Evolutionary conservation across 2,329 filamentous ascomycete genomes (phyloP).

Genomic region (Diaporthe sp.): DNA sequence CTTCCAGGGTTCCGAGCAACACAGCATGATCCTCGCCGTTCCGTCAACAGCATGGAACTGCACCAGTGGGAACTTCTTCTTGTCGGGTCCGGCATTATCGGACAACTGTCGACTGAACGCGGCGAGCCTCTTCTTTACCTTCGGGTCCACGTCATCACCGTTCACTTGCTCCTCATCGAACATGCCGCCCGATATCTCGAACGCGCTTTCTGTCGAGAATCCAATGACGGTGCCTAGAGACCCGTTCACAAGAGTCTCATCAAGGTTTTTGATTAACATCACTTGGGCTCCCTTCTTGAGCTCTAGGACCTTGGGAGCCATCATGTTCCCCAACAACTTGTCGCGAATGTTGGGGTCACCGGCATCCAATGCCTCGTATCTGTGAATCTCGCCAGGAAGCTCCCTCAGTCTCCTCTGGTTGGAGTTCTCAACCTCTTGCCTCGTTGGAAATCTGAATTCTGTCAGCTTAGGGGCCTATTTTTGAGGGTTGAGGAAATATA

Average conservation of each 20-base stretch:
- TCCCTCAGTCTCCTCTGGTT: conserved; percentile 81
- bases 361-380: conserved; percentile 80
- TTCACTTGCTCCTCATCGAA: conserved; percentile 55
- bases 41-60: conserved; percentile 86
- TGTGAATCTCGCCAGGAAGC: conserved; percentile 75
- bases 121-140: conserved; percentile 69
- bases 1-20: conserved; percentile 93
- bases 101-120: conserved; percentile 58
- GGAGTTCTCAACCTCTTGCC: conserved; percentile 88
- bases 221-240: conserved; percentile 87
- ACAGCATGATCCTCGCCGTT: conserved; percentile 80
- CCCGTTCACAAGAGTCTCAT: conserved; percentile 93
- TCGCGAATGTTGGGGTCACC: conserved; percentile 81
- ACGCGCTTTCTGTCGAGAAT: conserved; percentile 72
- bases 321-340: conserved; percentile 87
- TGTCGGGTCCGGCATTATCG: conserved; percentile 51
- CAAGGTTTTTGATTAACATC: conserved; percentile 99
- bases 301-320: conserved; percentile 85
- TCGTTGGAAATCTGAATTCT: conserved; percentile 79
- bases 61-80: conserved; percentile 82
- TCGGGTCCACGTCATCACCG: conserved; percentile 48
- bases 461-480: conserved; percentile 9
- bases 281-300: conserved; percentile 95
- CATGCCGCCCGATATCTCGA: conserved; percentile 51
- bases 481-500: not conserved